Conservation (phyloP, 805 yeast species). For the Schizosaccharomyces osmophilus region DNA sequence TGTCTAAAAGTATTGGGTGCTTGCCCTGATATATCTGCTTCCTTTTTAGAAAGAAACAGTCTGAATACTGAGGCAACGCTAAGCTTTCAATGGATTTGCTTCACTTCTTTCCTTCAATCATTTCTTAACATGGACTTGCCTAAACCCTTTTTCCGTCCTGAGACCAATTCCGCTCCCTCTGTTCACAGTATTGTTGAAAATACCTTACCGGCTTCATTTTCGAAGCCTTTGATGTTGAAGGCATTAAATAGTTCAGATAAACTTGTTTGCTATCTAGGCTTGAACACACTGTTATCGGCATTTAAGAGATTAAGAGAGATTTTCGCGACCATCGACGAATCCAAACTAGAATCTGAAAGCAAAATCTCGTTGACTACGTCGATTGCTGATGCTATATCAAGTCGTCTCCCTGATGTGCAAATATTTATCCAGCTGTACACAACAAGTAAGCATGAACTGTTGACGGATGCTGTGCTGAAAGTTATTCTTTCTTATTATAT, state of each 20-base stretch:
- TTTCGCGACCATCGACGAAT: slow-evolving; percentile 14
- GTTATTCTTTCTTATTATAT: slow-evolving; percentile 2
- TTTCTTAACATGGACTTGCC: slow-evolving; percentile 39
- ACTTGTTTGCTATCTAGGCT: slow-evolving; percentile 36
- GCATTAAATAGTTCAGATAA: slow-evolving; percentile 26
- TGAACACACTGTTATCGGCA: slow-evolving; percentile 31
- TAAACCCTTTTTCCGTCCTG: slow-evolving; percentile 1
- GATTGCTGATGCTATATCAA: slow-evolving; percentile 16
- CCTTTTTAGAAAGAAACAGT: slow-evolving; percentile 20
- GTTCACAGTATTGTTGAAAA: slow-evolving; percentile 24
- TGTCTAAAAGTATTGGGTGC: slow-evolving; percentile 24
- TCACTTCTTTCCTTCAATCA: slow-evolving; percentile 33
- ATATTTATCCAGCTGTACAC: slow-evolving; percentile 5
- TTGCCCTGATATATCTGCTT: slow-evolving; percentile 49
- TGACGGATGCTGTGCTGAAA: slow-evolving; percentile 3
- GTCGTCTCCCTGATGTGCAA: slow-evolving; percentile 15
- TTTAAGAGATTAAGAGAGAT: slow-evolving; percentile 29
- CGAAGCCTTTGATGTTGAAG: slow-evolving; percentile 31
- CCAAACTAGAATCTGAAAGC: slow-evolving; percentile 10
- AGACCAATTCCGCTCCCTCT: slow-evolving; percentile 13
- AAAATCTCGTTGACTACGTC: slow-evolving; percentile 19
- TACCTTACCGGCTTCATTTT: slow-evolving; percentile 39
- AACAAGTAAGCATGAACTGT: background rate
- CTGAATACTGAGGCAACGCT: slow-evolving; percentile 49
- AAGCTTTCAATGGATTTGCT: slow-evolving; percentile 65